phyloP scores from a whole-genome alignment of 1,284 basidiomycete species.

The Fomitopsis schrenkii region DNA sequence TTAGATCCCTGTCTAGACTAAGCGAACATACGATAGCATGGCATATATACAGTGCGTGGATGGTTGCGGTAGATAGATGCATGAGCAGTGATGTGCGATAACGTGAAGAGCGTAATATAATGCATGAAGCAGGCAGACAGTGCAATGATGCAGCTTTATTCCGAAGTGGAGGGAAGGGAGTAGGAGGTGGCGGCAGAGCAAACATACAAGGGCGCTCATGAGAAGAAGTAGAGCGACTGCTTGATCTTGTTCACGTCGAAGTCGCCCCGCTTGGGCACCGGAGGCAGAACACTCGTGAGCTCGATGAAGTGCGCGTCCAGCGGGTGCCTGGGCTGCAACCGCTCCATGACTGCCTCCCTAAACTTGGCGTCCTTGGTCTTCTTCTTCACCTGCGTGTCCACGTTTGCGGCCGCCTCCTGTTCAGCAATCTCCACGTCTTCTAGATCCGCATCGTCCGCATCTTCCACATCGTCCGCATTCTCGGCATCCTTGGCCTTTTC shows the following conservation, averaged over 20 bases:
- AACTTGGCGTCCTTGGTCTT: slow-evolving; percentile 7
- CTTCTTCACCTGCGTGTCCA: neutral
- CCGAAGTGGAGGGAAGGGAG: neutral
- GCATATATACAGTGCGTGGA: neutral
- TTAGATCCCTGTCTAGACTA: neutral
- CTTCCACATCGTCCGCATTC: neutral
- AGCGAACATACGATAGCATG: neutral
- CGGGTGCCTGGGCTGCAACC: neutral
- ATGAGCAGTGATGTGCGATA: neutral
- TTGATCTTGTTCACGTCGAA: slow-evolving; percentile 89
- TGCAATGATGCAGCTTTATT: neutral
- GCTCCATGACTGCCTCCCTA: slow-evolving; percentile 14
- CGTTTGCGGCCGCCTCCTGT: neutral
- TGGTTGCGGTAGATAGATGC: neutral
- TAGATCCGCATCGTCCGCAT: too few species aligned
- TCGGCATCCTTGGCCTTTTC: neutral
- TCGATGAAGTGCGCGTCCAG: slow-evolving; percentile 61
- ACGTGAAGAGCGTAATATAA: neutral
- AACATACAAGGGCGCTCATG: slow-evolving; percentile 34
- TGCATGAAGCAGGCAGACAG: neutral
- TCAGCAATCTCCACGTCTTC: slow-evolving; percentile 14
- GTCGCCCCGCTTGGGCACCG: slow-evolving; percentile 80
- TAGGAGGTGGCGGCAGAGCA: neutral
- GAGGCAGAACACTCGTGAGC: slow-evolving; percentile 76
- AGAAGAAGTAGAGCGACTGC: slow-evolving; percentile 88